Conservation (phyloP, 345 rosid species). For the Syzygium oleosum region DNA sequence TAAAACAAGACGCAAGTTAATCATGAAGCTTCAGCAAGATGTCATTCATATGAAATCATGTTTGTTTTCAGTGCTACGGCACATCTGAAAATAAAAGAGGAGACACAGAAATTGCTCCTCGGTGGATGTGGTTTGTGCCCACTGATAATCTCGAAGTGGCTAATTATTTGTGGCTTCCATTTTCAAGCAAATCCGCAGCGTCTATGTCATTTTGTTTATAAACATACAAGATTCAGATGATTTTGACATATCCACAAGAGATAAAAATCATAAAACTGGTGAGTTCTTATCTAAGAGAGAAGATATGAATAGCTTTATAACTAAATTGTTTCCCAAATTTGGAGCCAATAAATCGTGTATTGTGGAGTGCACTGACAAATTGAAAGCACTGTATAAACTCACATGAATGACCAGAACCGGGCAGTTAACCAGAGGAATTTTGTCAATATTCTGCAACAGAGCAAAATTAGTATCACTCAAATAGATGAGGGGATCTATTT, state of each 20-base stretch:
- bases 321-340: background rate
- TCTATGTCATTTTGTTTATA: background rate
- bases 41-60: background rate
- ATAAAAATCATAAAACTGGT: background rate
- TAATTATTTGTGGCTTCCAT: background rate
- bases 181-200: background rate
- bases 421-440: slow-evolving; percentile 60
- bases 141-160: background rate
- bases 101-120: background rate
- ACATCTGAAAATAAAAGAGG: background rate
- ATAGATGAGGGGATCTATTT: background rate
- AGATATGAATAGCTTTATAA: background rate
- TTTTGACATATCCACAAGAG: background rate
- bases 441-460: slow-evolving; percentile 65
- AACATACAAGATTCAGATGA: background rate
- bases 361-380: background rate
- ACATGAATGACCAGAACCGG: slow-evolving; percentile 95
- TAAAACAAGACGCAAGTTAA: background rate
- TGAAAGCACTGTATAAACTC: slow-evolving; percentile 10
- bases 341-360: background rate
- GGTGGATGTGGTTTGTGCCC: background rate
- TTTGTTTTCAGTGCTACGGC: background rate
- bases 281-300: background rate
- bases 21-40: background rate
- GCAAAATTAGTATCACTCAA: background rate